Evolutionary conservation across 179 eudicot species (phyloP), one percentile per base, ranked within the genome.

Genomic region (Silene vulgaris): DNA sequence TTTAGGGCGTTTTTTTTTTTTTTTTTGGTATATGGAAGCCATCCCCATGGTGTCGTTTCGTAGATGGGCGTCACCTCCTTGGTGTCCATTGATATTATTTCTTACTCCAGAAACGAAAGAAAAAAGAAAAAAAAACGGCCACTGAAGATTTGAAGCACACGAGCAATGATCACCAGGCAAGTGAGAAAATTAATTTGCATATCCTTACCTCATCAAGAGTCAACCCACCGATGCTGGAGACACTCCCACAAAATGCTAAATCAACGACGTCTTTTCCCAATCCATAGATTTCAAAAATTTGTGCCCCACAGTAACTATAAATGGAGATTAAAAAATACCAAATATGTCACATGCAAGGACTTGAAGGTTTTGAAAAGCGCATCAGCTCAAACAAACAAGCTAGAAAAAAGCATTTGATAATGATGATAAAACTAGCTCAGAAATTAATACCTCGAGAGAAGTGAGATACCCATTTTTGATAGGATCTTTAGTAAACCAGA

Each of bases 391-490:
- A 60, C 57, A 54, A 65, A 78, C 67, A 71, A 30, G 69, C 62
- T 64, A 68, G 1, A 70, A 70, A 19, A 40, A 76, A 59, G 75
- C 21, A 73, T 14, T 20, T 17, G n/a, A 67, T 73, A 60, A 54
- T 8, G 16, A 7, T 45, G 16, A 5, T 17, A 71, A 43, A 21
- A 57, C 26, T 57, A n/a, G 29, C 59, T 45, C 63, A 67, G 70
- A 61, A 66, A 61, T 73, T 61, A 77, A 82, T 86, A 93, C 99
- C 99, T 96, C 12, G 99, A 96, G 72, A 96, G 97, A 84, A 96
- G 83, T 50, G 97, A 96, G 82, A 96, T 96, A 35, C 99, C 99
- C 99, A 96, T 96, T 82, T 96, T 96, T 14, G 99, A 96, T 74
- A 96, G 96, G 82, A 96, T 96, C 81, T 96, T 96, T 60, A 86